Evolutionary conservation across 2,329 filamentous ascomycete species (phyloP).

Genomic region (Trichoderma hamatum): DNA sequence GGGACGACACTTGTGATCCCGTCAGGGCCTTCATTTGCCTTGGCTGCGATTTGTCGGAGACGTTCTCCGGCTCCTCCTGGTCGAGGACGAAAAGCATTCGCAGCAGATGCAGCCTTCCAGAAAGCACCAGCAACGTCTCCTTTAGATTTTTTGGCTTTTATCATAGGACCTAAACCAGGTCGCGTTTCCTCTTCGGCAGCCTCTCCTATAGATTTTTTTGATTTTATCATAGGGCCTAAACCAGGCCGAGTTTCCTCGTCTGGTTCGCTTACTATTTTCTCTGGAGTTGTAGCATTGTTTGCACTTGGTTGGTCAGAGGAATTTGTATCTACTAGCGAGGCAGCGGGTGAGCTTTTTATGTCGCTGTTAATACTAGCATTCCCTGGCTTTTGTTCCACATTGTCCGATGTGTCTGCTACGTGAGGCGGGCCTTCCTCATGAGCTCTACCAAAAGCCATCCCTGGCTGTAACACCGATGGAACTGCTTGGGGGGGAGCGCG

Average conservation of each 20-base stretch:
- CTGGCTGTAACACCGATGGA: conserved; percentile 22
- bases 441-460: conserved; percentile 38
- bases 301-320: neutral
- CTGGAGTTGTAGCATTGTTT: neutral
- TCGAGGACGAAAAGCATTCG: conserved; percentile 75
- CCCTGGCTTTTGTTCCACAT: neutral
- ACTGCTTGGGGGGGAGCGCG: conserved; percentile 52
- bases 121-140: conserved; percentile 75
- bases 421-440: conserved; percentile 38
- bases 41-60: conserved; percentile 64
- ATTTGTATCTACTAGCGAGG: neutral
- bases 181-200: conserved; percentile 48
- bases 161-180: conserved; percentile 86
- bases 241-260: conserved; percentile 65
- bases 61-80: conserved; percentile 84
- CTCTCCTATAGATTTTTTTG: conserved; percentile 35
- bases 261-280: neutral
- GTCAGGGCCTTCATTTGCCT: conserved; percentile 71
- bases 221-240: conserved; percentile 87
- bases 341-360: neutral
- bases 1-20: conserved; percentile 89
- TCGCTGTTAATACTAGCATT: conserved; percentile 1
- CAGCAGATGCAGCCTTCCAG: conserved; percentile 69
- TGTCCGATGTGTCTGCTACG: conserved; percentile 22
- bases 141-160: conserved; percentile 75